Conservation (phyloP, 2,329 filamentous ascomycete genomes). For the Sarocladium strictum region DNA sequence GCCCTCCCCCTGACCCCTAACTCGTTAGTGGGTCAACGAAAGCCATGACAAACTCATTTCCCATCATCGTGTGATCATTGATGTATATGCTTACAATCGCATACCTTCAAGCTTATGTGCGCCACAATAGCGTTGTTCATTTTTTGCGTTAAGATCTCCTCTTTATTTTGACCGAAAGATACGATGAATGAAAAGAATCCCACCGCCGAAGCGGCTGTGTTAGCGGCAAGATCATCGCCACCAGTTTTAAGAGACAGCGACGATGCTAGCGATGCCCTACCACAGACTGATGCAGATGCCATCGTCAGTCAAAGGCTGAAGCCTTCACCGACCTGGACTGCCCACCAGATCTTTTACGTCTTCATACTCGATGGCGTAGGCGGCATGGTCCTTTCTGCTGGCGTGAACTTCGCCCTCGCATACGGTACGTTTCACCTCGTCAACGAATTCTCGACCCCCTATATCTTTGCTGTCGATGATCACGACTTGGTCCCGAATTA, state of each 20-base stretch:
- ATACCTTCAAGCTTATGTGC: background rate
- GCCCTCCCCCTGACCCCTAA: background rate
- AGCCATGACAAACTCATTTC: background rate
- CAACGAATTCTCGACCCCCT: background rate
- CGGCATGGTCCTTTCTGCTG: slow-evolving; percentile 40
- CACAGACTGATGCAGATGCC: too few relatives aligned
- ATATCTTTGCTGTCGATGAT: too few relatives aligned
- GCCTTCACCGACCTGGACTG: slow-evolving; percentile 34
- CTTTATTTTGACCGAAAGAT: background rate
- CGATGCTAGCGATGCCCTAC: too few relatives aligned
- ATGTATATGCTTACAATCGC: background rate
- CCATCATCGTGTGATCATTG: background rate
- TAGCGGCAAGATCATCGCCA: too few relatives aligned
- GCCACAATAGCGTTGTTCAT: too few relatives aligned
- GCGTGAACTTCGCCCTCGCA: slow-evolving; percentile 46
- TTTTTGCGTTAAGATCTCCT: background rate
- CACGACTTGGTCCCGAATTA: too few relatives aligned
- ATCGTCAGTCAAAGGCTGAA: slow-evolving; percentile 22
- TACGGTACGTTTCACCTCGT: slow-evolving; percentile 32
- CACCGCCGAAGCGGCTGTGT: too few relatives aligned
- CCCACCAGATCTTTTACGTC: slow-evolving; percentile 42
- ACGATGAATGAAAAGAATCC: background rate
- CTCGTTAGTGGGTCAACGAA: background rate
- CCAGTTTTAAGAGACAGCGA: too few relatives aligned
- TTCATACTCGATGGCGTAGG: slow-evolving; percentile 41